Evolutionary conservation across 352 stramenopile species (phyloP), one percentile per base, ranked within the genome.

Genomic region (Pythium guiyangense): DNA sequence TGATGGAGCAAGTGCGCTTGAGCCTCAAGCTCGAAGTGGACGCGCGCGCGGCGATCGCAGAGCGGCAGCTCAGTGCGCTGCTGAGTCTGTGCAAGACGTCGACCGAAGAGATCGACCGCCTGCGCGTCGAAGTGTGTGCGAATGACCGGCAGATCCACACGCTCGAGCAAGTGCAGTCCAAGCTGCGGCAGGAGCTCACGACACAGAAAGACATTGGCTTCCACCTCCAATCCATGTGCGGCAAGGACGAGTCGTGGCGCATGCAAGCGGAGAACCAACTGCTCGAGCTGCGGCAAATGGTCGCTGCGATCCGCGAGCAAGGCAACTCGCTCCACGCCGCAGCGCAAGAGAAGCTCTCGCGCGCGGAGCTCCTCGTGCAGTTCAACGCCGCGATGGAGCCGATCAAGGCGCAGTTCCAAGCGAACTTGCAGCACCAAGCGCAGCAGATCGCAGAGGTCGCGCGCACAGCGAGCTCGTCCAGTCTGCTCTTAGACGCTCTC

Each of bases 11-110:
- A 59, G 71, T 94, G 18, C 79, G 81, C 6, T 60, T 90, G 22
- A 94, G 84, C 57, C 67, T 94, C 49, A 91, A 94, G 47, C 66
- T 92, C 42, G 84, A 94, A 68, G 78, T 94, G 34, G 84, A 92
- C 52, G 81, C 80, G n/a, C 78, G 80, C 9, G 82, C 80, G 6
- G 82, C 77, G 18, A 88, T 91, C 52, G 79, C 79, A 0, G 82
- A 92, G 67, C 76, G 84, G 1, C 82, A 94, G 62, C 53, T 94
- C n/a, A 89, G 79, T 40, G 77, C 74, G 17, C 62, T 92, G 26
- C 53, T 91, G 52, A 78, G 87, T 43, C 67, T 92, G 9, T 87
- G 79, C 61, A 92, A 92, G 60, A 54, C 67, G 6, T 83, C 79
- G 17, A 87, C 80, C 4, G 82, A 94, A 42, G 84, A 92, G 37